Conservation (phyloP, 2,329 filamentous ascomycete genomes). For the Trichophyton benhamiae region DNA sequence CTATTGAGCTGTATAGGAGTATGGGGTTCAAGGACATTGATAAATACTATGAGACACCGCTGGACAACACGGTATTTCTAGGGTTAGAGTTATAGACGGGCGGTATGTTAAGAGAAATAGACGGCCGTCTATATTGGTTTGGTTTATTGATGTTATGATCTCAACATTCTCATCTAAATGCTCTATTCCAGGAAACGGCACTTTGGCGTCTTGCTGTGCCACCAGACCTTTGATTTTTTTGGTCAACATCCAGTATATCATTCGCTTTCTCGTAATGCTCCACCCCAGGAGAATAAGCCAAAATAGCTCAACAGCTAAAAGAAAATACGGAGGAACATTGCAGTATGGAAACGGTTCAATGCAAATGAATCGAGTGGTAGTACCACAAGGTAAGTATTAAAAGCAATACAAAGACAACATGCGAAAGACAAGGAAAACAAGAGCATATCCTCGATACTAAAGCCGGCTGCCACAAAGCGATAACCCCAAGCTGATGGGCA, state of each 20-base stretch:
- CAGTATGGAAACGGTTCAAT: neutral
- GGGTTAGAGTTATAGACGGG: conserved; percentile 19
- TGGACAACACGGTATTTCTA: conserved; percentile 44
- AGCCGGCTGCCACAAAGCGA: neutral
- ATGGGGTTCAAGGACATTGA: conserved; percentile 42
- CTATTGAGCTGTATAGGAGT: conserved; percentile 38
- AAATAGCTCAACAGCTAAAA: neutral
- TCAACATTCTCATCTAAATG: neutral
- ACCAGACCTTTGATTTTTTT: neutral
- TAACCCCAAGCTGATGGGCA: neutral
- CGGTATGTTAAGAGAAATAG: neutral
- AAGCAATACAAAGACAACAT: neutral
- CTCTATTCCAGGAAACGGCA: neutral
- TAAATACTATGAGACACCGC: conserved; percentile 45
- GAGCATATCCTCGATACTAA: neutral
- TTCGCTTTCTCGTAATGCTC: neutral
- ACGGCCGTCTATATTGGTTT: neutral
- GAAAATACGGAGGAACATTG: neutral
- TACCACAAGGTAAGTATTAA: neutral
- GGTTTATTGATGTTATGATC: neutral
- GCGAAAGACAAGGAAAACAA: neutral
- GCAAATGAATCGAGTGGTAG: neutral
- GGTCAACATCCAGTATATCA: neutral
- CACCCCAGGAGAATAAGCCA: neutral
- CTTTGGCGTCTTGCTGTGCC: neutral